Base-by-base conservation (phyloP, 192 early-diverging fungal species). In the Dissophora globulifera region DNA sequence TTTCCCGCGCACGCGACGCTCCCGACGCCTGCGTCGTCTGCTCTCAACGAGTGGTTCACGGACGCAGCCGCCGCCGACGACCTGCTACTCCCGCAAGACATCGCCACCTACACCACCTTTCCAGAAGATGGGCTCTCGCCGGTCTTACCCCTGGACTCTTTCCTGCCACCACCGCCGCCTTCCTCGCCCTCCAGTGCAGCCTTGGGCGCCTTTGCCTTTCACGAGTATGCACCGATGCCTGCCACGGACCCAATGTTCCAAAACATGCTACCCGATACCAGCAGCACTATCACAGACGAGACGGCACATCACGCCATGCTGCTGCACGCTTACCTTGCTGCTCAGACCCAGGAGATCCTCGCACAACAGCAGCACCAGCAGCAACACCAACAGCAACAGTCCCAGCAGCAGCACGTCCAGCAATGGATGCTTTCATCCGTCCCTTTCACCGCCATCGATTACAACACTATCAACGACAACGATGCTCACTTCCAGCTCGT, bases 231-330 rank as follows among this genome's bases (percentile, higher is more conserved):
- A 20, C 42, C 57, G 1, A 41, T 29, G 26, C 22, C 25, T 42
- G 29, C 25, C 25, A 26, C 20, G 2, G 41, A 43, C 12, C 56
- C 19, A 23, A 13, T 40, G 35, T 33, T 38, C 45, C 46, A 32
- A 1, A 19, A 10, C 31, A 38, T 31, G 23, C 42, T 32, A 3
- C 41, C 48, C n/a, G n/a, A n/a, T n/a, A n/a, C n/a, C n/a, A n/a
- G 20, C 46, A 19, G 13, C 57, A 25, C 41, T 9, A n/a, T 25
- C 27, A 45, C 26, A 9, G 48, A 41, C 30, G 72, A 76, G 22
- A 62, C 61, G 16, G 48, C 58, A 19, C 72, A 58, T n/a, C 63
- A 76, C 19, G 72, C 72, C 25, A 64, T 58, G 13, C 43, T 76
- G 25, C 30, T 76, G 33, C 72, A 67, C 23, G 51, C 63, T 27